Percentiles rank a stretch among this genome's conserved stretches.
phyloP scores from a whole-genome alignment of 768 basidiomycete species.

The Russula sp. region DNA sequence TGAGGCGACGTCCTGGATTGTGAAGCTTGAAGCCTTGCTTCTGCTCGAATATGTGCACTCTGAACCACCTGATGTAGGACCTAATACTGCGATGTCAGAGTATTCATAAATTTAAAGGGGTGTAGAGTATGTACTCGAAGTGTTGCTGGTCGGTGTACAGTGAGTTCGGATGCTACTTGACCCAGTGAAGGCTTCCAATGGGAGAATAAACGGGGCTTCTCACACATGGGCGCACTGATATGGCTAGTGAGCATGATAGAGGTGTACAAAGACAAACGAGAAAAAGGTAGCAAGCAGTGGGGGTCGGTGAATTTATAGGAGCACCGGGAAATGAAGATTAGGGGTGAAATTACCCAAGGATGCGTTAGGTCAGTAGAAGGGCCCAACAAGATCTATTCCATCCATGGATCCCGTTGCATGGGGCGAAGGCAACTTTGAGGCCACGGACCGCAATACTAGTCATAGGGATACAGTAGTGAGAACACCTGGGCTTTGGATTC shows the following conservation, averaged over 20 bases:
- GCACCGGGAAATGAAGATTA: conserved; percentile 7
- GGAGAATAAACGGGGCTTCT: conserved; percentile 9
- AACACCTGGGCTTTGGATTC: no score
- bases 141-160: background rate
- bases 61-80: conserved; percentile 4
- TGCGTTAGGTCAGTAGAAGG: background rate
- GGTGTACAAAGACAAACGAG: background rate
- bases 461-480: no score
- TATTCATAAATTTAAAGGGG: background rate
- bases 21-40: conserved; percentile 1
- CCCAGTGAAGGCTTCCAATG: conserved; percentile 13
- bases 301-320: background rate
- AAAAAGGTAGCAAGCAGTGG: background rate
- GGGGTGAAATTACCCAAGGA: no score
- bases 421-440: background rate
- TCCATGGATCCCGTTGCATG: background rate
- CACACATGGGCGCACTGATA: background rate
- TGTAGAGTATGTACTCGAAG: background rate
- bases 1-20: background rate
- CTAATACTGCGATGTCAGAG: background rate
- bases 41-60: conserved; percentile 1
- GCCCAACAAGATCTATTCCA: background rate
- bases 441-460: no score
- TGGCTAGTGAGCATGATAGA: background rate
- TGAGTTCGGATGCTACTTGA: background rate